A percentile compares a stretch with the other conserved stretches of the same genome.
phyloP scores from a whole-genome alignment of 2,329 filamentous ascomycete genomes.

The Fusarium palustre region DNA sequence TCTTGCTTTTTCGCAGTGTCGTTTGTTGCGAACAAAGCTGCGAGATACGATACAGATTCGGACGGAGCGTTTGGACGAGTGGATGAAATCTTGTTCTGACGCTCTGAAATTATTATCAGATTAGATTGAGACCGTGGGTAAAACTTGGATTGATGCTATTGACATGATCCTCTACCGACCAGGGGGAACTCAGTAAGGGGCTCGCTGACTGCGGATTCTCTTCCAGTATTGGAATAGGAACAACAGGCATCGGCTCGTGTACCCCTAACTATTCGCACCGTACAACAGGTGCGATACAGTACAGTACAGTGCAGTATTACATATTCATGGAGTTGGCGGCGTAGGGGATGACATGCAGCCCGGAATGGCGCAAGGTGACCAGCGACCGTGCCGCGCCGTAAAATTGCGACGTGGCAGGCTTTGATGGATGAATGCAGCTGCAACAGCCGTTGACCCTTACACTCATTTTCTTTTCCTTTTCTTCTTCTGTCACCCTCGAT shows the following conservation, averaged over 20 bases:
- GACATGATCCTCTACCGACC: conserved; percentile 4
- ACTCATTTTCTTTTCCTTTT: conserved; percentile 8
- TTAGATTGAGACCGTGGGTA: not conserved
- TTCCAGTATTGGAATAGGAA: conserved; percentile 25
- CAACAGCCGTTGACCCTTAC: conserved; percentile 27
- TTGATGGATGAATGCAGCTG: conserved; percentile 34
- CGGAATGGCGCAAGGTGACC: conserved; percentile 47
- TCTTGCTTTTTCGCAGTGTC: conserved; percentile 20
- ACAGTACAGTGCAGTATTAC: not conserved
- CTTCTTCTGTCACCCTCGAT: not conserved
- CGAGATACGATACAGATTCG: not conserved
- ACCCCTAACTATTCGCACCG: conserved; percentile 35
- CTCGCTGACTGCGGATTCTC: conserved; percentile 35
- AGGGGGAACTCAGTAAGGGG: conserved; percentile 4
- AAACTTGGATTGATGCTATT: not conserved
- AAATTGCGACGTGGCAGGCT: conserved; percentile 50
- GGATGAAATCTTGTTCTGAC: not conserved
- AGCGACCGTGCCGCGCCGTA: conserved; percentile 46
- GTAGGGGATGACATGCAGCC: conserved; percentile 49
- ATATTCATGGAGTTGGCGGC: conserved; percentile 27
- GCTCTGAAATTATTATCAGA: not conserved
- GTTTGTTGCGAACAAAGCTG: not conserved
- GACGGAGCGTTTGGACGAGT: not conserved
- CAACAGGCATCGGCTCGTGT: conserved; percentile 18
- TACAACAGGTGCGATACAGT: not conserved